Evolutionary conservation across 2,329 filamentous ascomycete species (phyloP).

Genomic region (Colletotrichum ledebouriae): DNA sequence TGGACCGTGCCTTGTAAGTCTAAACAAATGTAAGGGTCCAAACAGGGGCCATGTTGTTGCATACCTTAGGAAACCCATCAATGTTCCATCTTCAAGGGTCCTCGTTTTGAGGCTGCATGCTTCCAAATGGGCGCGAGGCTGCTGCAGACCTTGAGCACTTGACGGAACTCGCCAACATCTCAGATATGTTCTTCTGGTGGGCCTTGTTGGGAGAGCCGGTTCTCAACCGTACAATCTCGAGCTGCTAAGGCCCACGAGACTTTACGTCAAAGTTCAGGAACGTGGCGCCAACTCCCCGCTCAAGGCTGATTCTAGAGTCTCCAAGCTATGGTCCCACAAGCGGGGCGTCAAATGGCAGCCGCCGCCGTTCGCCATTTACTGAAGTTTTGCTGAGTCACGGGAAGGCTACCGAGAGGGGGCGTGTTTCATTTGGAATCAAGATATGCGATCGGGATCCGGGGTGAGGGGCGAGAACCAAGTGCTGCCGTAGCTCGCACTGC

Average conservation of each 20-base stretch:
- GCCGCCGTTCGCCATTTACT: constrained; percentile 16
- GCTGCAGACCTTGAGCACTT: not conserved
- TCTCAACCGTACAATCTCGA: not conserved
- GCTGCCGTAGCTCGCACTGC: not conserved
- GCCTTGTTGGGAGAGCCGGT: not conserved
- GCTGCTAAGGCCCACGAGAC: constrained; percentile 4
- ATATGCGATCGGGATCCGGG: constrained; percentile 18
- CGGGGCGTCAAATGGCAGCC: constrained; percentile 1
- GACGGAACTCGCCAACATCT: not conserved
- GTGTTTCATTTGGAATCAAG: constrained; percentile 33
- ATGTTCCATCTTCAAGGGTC: constrained; percentile 7
- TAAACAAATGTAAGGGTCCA: constrained; percentile 7
- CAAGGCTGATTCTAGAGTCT: not conserved
- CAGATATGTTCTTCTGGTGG: constrained; percentile 1
- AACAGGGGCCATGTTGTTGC: constrained; percentile 4
- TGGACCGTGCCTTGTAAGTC: constrained; percentile 10
- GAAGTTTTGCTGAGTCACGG: constrained; percentile 9
- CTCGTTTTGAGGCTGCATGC: not conserved
- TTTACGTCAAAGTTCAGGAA: constrained; percentile 39
- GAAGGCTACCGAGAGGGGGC: not conserved
- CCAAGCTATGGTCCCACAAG: constrained; percentile 1
- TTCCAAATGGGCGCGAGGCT: not conserved
- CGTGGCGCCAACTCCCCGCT: constrained; percentile 31
- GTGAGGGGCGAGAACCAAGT: constrained; percentile 20
- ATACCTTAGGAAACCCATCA: not conserved